Evolutionary conservation across 257 asterid species (phyloP).

Genomic region (Petunia secreta): DNA sequence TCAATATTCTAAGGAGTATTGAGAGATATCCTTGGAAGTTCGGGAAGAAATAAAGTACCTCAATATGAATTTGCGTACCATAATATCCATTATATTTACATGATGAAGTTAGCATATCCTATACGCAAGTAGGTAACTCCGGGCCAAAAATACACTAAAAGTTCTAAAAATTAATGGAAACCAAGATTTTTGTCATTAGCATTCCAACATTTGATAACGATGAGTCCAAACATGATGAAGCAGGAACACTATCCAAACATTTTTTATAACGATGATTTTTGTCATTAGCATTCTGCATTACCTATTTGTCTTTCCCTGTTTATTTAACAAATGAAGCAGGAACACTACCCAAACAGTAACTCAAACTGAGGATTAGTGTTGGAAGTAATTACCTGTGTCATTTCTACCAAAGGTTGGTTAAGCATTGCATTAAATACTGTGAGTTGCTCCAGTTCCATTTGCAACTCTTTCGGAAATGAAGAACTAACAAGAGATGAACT

Average conservation of each 20-base stretch:
- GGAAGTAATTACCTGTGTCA: constrained; percentile 76
- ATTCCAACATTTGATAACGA: constrained; percentile 11
- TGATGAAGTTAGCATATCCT: not conserved
- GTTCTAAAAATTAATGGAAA: not conserved
- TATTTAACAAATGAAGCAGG: not conserved
- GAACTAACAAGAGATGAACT: constrained; percentile 28
- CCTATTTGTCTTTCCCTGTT: not conserved
- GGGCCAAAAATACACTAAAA: not conserved
- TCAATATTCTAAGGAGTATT: not conserved
- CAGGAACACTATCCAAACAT: too few species aligned
- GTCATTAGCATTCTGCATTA: not conserved
- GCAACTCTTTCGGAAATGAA: constrained; percentile 60
- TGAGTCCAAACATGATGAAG: not conserved
- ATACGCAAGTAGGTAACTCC: not conserved
- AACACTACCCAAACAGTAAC: constrained; percentile 34
- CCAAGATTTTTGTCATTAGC: not conserved
- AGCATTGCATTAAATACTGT: constrained; percentile 51
- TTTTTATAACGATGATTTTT: too few species aligned
- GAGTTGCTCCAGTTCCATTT: constrained; percentile 72
- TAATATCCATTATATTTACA: not conserved
- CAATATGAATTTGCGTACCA: not conserved
- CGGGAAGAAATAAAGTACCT: not conserved
- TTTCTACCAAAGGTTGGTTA: constrained; percentile 83
- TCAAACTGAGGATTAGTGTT: constrained; percentile 68
- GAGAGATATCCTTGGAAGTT: not conserved